Evolutionary conservation across 1,284 basidiomycete genomes (phyloP).

Genomic region (Melanopsichium pennsylvanicum): DNA sequence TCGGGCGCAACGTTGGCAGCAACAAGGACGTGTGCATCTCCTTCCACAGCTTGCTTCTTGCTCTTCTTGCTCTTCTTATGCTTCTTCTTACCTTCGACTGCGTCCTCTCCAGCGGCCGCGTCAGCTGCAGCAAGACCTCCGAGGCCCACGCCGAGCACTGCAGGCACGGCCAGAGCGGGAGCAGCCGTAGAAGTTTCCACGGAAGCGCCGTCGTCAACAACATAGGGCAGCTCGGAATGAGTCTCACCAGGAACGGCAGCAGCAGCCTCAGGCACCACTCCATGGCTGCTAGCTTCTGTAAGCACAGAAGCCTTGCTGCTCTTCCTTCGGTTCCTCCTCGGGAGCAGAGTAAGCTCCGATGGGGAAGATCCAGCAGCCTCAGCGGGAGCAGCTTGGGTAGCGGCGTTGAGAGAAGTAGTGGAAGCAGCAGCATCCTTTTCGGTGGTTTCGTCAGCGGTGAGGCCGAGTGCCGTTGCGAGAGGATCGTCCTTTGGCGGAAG

Average conservation of each 20-base stretch:
- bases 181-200: slow-evolving; percentile 6
- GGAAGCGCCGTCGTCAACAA: slow-evolving; percentile 19
- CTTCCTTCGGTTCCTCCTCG: slow-evolving; percentile 18
- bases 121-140: slow-evolving; percentile 32
- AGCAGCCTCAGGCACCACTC: background rate
- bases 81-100: slow-evolving; percentile 5
- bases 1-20: slow-evolving; percentile 1
- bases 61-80: slow-evolving; percentile 22
- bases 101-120: slow-evolving; percentile 5
- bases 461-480: slow-evolving; percentile 12
- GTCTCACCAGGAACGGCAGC: background rate
- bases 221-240: slow-evolving; percentile 39
- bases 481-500: slow-evolving; percentile 34
- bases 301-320: slow-evolving; percentile 20
- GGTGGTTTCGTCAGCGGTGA: slow-evolving; percentile 8
- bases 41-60: slow-evolving; percentile 19
- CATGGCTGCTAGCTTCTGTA: slow-evolving; percentile 1
- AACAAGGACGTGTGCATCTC: slow-evolving; percentile 5
- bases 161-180: slow-evolving; percentile 15
- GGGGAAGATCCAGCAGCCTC: slow-evolving; percentile 1
- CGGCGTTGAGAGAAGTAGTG: slow-evolving; percentile 20
- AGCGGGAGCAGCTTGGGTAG: background rate
- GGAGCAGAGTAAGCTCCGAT: slow-evolving; percentile 12
- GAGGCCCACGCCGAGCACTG: slow-evolving; percentile 23
- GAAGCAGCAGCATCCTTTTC: slow-evolving; percentile 10